These are phyloP conservation scores for Telopea speciosissima DNA, from an alignment of 177 flowering plant species.

Conservation along the genomic window DNA sequence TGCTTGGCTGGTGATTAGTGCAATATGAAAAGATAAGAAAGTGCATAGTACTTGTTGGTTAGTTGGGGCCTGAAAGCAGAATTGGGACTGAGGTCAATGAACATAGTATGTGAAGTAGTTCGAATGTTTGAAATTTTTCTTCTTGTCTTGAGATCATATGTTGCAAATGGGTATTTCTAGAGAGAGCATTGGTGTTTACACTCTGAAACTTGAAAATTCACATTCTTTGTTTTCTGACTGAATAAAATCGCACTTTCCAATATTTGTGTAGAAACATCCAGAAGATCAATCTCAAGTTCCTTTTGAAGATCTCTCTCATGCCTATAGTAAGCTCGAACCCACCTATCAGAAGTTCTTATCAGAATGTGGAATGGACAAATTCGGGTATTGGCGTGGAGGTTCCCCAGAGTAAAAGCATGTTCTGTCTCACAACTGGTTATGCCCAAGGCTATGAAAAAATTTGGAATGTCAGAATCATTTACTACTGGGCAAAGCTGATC, in stretches of 20 bases:
- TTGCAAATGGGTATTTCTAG: neutral
- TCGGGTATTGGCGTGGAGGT: conserved; percentile 47
- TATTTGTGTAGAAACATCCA: conserved; percentile 22
- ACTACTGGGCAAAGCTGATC: neutral
- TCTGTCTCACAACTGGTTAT: neutral
- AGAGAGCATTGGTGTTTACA: neutral
- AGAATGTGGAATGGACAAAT: conserved; percentile 45
- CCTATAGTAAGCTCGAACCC: conserved; percentile 34
- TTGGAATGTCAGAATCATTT: neutral
- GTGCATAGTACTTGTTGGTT: neutral
- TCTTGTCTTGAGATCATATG: too few relatives aligned
- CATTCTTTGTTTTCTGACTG: neutral
- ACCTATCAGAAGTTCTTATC: conserved; percentile 46
- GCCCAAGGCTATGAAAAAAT: neutral
- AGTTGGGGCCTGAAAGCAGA: neutral
- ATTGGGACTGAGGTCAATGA: neutral
- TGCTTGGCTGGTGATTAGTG: neutral
- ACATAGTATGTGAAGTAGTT: neutral
- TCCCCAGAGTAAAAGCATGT: conserved; percentile 10
- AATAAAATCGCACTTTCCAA: neutral
- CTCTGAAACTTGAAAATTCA: neutral
- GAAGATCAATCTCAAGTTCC: conserved; percentile 28
- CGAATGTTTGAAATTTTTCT: too few relatives aligned
- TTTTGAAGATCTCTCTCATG: conserved; percentile 27
- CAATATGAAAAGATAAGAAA: neutral